phyloP scores from a whole-genome alignment of 805 yeast species.

The Sugiyamaella marilandica region DNA sequence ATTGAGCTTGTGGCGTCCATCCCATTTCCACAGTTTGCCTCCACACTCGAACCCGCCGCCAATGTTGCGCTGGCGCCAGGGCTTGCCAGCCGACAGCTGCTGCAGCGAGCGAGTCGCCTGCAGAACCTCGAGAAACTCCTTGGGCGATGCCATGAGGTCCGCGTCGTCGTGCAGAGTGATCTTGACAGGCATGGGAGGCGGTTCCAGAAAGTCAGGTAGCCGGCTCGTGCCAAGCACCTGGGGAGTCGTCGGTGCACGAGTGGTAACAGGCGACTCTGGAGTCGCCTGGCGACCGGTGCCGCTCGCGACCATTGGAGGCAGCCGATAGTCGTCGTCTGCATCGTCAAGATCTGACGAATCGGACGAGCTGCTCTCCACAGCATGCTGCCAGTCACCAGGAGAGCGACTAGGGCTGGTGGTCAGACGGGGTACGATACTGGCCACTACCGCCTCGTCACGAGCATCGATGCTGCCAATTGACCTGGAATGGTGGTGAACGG shows the following conservation, averaged over 20 bases:
- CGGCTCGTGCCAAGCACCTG: background rate
- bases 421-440: constrained; percentile 6
- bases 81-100: constrained; percentile 33
- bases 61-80: constrained; percentile 17
- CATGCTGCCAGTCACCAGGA: constrained; percentile 1
- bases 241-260: constrained; percentile 5
- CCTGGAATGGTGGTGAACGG: constrained; percentile 11
- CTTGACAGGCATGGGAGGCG: constrained; percentile 33
- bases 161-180: constrained; percentile 25
- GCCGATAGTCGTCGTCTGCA: constrained; percentile 15
- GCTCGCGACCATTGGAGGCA: constrained; percentile 4
- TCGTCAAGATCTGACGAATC: constrained; percentile 2
- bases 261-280: constrained; percentile 6
- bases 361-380: background rate
- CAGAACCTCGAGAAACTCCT: constrained; percentile 36
- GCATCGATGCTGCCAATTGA: constrained; percentile 11
- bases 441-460: background rate
- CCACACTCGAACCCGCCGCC: constrained; percentile 38
- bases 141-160: constrained; percentile 25
- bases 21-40: constrained; percentile 38
- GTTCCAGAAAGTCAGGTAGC: constrained; percentile 13
- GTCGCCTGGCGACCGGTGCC: background rate
- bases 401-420: background rate
- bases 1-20: constrained; percentile 32
- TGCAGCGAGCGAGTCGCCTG: constrained; percentile 41